These are phyloP conservation scores for Amphibolis antarctica DNA, from an alignment of 106 monocot species.

Conservation along the genomic window DNA sequence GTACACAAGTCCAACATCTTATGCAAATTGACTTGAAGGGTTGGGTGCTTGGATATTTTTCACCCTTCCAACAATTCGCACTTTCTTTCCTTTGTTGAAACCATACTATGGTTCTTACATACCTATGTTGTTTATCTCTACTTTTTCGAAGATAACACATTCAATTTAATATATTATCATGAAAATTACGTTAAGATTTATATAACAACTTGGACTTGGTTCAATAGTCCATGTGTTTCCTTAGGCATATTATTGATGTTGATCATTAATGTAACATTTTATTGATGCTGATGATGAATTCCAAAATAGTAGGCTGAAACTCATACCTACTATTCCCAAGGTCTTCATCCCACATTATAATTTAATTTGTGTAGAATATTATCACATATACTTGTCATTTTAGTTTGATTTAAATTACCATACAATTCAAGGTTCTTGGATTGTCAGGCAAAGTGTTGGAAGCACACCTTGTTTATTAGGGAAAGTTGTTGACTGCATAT, in stretches of 20 bases:
- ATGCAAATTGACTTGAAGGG: constrained; percentile 98
- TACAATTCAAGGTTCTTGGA: constrained; percentile 81
- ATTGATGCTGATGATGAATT: constrained; percentile 96
- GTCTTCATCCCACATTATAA: constrained; percentile 13
- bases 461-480: constrained; percentile 86
- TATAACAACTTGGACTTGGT: too few relatives aligned
- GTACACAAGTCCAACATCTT: constrained; percentile 88
- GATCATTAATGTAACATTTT: constrained; percentile 73
- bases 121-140: too few relatives aligned
- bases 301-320: constrained; percentile 85
- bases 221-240: too few relatives aligned
- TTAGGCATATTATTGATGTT: constrained; percentile 93
- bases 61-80: constrained; percentile 94
- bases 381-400: background rate
- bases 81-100: too few relatives aligned
- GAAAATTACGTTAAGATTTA: too few relatives aligned
- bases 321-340: constrained; percentile 92
- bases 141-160: too few relatives aligned
- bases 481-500: constrained; percentile 86
- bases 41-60: constrained; percentile 69
- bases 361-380: background rate
- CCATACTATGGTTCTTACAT: too few relatives aligned
- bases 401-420: background rate
- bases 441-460: constrained; percentile 97
- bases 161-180: too few relatives aligned